A percentile compares a stretch with the other conserved stretches of the same genome.
Conservation (phyloP, 345 rosid species). For the Erysimum cheiranthoides region DNA sequence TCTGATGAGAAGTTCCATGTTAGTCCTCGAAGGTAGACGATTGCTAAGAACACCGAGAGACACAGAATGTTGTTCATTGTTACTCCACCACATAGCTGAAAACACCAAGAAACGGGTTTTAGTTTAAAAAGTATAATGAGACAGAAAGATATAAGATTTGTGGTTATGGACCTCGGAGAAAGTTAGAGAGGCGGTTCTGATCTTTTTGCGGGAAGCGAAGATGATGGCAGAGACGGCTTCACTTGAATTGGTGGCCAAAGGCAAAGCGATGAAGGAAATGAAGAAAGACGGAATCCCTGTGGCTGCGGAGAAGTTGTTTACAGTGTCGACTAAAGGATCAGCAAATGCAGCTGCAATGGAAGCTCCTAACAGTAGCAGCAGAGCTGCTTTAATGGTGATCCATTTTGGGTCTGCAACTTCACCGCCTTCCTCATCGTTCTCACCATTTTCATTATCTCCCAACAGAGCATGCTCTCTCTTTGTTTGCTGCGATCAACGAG, state of each 20-base stretch:
- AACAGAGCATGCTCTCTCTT: slow-evolving; percentile 70
- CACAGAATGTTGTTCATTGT: slow-evolving; percentile 93
- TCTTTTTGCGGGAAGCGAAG: slow-evolving; percentile 80
- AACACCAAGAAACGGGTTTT: slow-evolving; percentile 19
- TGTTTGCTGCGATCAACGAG: slow-evolving; percentile 58
- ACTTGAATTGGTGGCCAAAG: slow-evolving; percentile 92
- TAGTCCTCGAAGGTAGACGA: slow-evolving; percentile 78
- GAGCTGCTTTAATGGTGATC: slow-evolving; percentile 70
- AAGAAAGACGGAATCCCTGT: slow-evolving; percentile 97
- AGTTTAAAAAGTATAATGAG: slow-evolving; percentile 4
- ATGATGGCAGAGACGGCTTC: slow-evolving; percentile 95
- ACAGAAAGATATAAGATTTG: not conserved
- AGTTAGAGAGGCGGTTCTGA: slow-evolving; percentile 82
- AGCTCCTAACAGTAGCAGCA: slow-evolving; percentile 75
- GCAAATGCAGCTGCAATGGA: slow-evolving; percentile 89
- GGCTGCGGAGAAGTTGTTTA: slow-evolving; percentile 82
- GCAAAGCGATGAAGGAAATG: slow-evolving; percentile 90
- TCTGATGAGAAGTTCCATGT: slow-evolving; percentile 98
- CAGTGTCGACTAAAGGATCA: slow-evolving; percentile 95
- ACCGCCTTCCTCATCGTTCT: slow-evolving; percentile 56
- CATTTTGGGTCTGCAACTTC: slow-evolving; percentile 57
- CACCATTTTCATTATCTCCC: slow-evolving; percentile 64
- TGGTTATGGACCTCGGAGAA: slow-evolving; percentile 75
- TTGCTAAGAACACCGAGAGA: slow-evolving; percentile 86
- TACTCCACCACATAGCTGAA: slow-evolving; percentile 90